Evolutionary conservation across 2,329 filamentous ascomycete species (phyloP).

Genomic region (Fusarium proliferatum): DNA sequence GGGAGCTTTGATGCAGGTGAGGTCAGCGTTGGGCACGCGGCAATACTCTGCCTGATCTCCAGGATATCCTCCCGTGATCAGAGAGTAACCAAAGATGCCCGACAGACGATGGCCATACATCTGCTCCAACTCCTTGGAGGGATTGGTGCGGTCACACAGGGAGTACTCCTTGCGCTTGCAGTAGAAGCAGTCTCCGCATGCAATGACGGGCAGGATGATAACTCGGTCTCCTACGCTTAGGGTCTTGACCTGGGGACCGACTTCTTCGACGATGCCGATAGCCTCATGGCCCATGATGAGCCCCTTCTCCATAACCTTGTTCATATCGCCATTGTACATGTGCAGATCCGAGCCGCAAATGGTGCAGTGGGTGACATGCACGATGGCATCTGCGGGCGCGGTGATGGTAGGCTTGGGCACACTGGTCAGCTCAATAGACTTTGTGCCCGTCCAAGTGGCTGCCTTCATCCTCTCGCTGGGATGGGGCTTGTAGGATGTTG

Average conservation of each 20-base stretch:
- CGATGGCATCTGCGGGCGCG: not conserved
- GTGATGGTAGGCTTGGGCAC: not conserved
- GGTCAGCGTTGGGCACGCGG: not conserved
- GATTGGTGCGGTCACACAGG: not conserved
- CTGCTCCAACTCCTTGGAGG: not conserved
- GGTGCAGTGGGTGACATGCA: slow-evolving; percentile 8
- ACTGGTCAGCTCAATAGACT: not conserved
- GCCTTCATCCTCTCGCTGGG: slow-evolving; percentile 2
- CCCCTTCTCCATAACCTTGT: slow-evolving; percentile 8
- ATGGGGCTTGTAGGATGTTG: not conserved
- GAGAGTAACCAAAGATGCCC: not conserved
- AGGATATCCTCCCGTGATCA: not conserved
- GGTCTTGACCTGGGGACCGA: not conserved
- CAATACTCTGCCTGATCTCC: slow-evolving; percentile 6
- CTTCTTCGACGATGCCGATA: slow-evolving; percentile 4
- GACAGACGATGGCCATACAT: slow-evolving; percentile 3
- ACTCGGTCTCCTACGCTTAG: not conserved
- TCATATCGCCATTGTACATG: slow-evolving; percentile 5
- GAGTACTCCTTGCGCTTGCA: not conserved
- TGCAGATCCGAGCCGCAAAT: slow-evolving; percentile 3
- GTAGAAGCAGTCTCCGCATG: slow-evolving; percentile 2
- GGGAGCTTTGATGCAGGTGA: slow-evolving; percentile 9
- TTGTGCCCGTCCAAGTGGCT: not conserved
- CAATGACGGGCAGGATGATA: not conserved
- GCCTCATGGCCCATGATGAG: slow-evolving; percentile 9